Base-by-base conservation (phyloP, 257 asterid genomes). In the Penstemon davidsonii region DNA sequence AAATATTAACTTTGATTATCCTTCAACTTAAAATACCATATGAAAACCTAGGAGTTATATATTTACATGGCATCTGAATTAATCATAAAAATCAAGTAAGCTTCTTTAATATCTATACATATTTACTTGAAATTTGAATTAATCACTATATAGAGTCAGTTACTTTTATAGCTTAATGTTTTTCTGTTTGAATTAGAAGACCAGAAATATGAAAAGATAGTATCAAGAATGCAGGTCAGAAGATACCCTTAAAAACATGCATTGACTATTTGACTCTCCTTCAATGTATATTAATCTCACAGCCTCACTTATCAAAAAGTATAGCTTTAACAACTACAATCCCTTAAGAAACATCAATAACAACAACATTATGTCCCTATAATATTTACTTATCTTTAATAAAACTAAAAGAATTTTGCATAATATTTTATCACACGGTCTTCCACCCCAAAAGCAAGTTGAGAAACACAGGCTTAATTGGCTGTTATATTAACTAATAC, bases 401-500 rank as follows among this genome's bases (percentile, higher is more conserved):
- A 49, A 44, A 33, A 37, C 5, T 10, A 6, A 6, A 7, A 6
- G 12, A 49, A 5, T 64, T 44, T 25, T 19, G 43, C 11, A 45
- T 7, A 10, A 36, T 5, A 6, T 10, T 11, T 19, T 11, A 10
- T 43, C 53, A 25, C 44, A 10, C 8, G 33, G 33, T 25, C 33
- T 11, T 7, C 37, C 57, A 46, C 8, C 57, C 47, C 46, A 46
- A 36, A 62, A 18, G 40, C 44, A 25, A 25, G 33, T 25, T 25
- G 2, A 40, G 2, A 53, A n/a, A 55, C 11, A 37, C 3, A 5
- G 55, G 5, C 13, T 44, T 43, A 45, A 7, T 46, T 60, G 8
- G 8, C 56, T 56, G 45, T 40, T 65, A 10, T 64, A 67, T 18
- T 15, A 43, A n/a, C 63, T 52, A 55, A 33, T 42, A 52, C 10